Conservation (phyloP, 495 filamentous ascomycete genomes). For the Aspergillus asperescens region DNA sequence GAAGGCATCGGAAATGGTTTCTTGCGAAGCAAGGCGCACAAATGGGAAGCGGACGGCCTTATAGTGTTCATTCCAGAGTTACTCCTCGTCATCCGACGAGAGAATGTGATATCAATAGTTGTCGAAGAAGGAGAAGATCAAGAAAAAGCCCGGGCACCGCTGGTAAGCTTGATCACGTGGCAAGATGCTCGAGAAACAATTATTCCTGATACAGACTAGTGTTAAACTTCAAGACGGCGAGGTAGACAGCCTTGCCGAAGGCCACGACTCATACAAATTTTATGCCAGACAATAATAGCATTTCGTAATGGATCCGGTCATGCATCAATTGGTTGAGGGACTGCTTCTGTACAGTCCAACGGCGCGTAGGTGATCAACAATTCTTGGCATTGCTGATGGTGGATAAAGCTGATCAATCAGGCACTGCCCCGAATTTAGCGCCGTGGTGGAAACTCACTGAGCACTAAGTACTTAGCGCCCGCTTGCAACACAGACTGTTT, state of each 20-base stretch:
- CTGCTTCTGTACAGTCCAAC: neutral
- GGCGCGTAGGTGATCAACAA: neutral
- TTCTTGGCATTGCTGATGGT: neutral
- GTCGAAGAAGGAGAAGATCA: too few species aligned
- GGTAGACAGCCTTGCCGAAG: neutral
- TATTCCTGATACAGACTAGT: neutral
- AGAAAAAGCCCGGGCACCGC: too few species aligned
- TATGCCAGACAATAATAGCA: neutral
- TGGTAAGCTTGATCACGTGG: neutral
- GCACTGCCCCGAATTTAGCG: neutral
- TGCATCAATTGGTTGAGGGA: too few species aligned
- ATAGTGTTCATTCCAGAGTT: too few species aligned
- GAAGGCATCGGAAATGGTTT: conserved; percentile 29
- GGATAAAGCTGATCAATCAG: neutral
- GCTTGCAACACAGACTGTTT: neutral
- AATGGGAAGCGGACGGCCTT: conserved; percentile 19
- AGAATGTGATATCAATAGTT: too few species aligned
- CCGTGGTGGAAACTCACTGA: neutral
- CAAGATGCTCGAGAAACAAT: neutral
- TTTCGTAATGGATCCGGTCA: neutral
- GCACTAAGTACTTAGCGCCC: neutral
- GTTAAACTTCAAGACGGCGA: neutral
- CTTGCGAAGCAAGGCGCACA: conserved; percentile 26
- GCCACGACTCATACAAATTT: neutral
- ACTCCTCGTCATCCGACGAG: too few species aligned